Conservation (phyloP, 1,284 basidiomycete species). For the Erythrobasidium hasegawianum region DNA sequence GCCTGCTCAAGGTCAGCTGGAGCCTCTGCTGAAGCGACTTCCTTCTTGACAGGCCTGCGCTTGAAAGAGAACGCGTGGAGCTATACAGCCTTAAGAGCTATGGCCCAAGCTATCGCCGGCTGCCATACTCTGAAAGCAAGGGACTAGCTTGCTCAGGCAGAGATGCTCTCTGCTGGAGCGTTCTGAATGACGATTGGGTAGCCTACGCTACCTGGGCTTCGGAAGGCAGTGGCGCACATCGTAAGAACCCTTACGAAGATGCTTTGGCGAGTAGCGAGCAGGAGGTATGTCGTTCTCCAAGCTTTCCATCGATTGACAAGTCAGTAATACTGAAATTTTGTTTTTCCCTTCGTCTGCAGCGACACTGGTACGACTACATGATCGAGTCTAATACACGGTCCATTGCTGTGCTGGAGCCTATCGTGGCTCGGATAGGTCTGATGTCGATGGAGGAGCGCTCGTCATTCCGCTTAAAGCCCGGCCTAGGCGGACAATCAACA, state of each 20-base stretch:
- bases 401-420: conserved; percentile 83
- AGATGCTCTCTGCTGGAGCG: conserved; percentile 90
- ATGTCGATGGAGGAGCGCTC: conserved; percentile 86
- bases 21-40: not conserved
- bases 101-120: conserved; percentile 88
- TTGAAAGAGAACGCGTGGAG: conserved; percentile 58
- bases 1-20: too few relatives aligned
- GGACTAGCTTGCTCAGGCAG: conserved; percentile 84
- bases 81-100: conserved; percentile 52
- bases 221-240: conserved; percentile 76
- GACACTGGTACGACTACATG: conserved; percentile 91
- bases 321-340: not conserved
- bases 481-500: conserved; percentile 82
- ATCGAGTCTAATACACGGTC: conserved; percentile 86
- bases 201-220: conserved; percentile 97
- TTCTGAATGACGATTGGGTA: conserved; percentile 94
- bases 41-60: conserved; percentile 52
- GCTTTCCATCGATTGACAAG: not conserved
- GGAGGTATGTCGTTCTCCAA: conserved; percentile 70
- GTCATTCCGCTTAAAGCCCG: conserved; percentile 75
- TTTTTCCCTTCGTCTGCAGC: not conserved
- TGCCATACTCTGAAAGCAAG: conserved; percentile 84
- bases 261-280: conserved; percentile 95
- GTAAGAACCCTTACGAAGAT: conserved; percentile 96
- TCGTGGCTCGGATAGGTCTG: conserved; percentile 75